A percentile compares a stretch with the other conserved stretches of the same genome.
Conservation (phyloP, 1,284 basidiomycete species). For the Coniferiporia weirii region DNA sequence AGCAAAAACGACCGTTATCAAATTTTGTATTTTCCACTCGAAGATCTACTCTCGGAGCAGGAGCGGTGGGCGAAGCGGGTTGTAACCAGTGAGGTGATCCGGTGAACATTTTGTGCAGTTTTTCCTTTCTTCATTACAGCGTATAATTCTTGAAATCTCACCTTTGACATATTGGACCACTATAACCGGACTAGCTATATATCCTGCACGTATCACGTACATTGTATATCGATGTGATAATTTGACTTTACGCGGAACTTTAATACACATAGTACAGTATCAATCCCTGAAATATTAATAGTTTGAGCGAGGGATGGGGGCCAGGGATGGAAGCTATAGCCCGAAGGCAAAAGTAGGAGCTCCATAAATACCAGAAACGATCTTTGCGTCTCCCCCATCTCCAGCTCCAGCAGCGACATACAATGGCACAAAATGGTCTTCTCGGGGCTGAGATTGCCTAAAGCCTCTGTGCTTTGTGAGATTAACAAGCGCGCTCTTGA, state of each 20-base stretch:
- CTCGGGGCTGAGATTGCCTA: constrained; percentile 58
- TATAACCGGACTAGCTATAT: background rate
- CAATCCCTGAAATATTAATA: too few relatives aligned
- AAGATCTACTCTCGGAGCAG: constrained; percentile 44
- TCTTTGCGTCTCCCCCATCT: constrained; percentile 44
- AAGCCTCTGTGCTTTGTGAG: constrained; percentile 56
- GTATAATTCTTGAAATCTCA: background rate
- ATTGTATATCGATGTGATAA: too few relatives aligned
- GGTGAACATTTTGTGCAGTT: constrained; percentile 2
- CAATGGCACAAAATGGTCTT: constrained; percentile 70
- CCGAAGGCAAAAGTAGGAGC: constrained; percentile 60
- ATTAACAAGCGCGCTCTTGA: constrained; percentile 41
- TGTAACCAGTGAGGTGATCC: constrained; percentile 42
- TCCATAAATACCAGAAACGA: constrained; percentile 52
- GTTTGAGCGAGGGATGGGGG: too few relatives aligned
- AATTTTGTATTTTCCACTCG: constrained; percentile 67
- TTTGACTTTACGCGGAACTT: too few relatives aligned
- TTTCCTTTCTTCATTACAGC: background rate
- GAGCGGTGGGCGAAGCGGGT: constrained; percentile 42
- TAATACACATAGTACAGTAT: too few relatives aligned
- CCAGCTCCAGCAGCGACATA: constrained; percentile 73
- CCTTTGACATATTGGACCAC: background rate
- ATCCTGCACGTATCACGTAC: too few relatives aligned
- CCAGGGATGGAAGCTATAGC: constrained; percentile 27
- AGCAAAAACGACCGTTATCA: constrained; percentile 57